Evolutionary conservation across 2,329 filamentous ascomycete genomes (phyloP).

Genomic region (Pseudonectria foliicola): DNA sequence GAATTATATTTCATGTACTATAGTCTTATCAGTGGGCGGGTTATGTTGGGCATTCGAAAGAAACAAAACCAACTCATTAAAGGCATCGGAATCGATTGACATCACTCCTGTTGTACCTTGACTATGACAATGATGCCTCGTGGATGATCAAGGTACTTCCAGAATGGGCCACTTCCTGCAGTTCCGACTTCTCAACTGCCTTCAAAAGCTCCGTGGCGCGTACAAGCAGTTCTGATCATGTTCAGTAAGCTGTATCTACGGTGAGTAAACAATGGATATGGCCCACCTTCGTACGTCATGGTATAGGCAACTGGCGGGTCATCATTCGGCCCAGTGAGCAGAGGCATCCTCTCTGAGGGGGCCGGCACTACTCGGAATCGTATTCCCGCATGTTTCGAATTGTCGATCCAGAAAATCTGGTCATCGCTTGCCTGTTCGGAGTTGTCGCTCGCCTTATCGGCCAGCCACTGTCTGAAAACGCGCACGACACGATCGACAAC

Average conservation of each 20-base stretch:
- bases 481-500: constrained; percentile 62
- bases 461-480: constrained; percentile 67
- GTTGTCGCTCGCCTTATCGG: constrained; percentile 26
- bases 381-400: constrained; percentile 56
- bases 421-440: constrained; percentile 4
- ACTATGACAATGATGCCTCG: constrained; percentile 22
- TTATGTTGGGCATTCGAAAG: too few species aligned
- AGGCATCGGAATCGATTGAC: constrained; percentile 5
- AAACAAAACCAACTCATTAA: too few species aligned
- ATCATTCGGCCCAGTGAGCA: constrained; percentile 52
- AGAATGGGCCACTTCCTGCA: constrained; percentile 50
- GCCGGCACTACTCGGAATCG: constrained; percentile 50
- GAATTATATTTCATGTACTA: too few species aligned
- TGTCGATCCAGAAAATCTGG: constrained; percentile 61
- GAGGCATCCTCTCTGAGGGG: constrained; percentile 36
- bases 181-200: constrained; percentile 56
- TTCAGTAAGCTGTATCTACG: constrained; percentile 6
- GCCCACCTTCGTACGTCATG: constrained; percentile 64
- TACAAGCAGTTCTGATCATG: constrained; percentile 55
- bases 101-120: not conserved
- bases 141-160: constrained; percentile 64
- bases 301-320: constrained; percentile 63
- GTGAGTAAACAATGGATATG: not conserved
- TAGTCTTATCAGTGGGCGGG: too few species aligned
- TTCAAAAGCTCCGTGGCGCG: constrained; percentile 56